Evolutionary conservation across 345 rosid species (phyloP).

Genomic region (Eucalyptus erythrocorys): DNA sequence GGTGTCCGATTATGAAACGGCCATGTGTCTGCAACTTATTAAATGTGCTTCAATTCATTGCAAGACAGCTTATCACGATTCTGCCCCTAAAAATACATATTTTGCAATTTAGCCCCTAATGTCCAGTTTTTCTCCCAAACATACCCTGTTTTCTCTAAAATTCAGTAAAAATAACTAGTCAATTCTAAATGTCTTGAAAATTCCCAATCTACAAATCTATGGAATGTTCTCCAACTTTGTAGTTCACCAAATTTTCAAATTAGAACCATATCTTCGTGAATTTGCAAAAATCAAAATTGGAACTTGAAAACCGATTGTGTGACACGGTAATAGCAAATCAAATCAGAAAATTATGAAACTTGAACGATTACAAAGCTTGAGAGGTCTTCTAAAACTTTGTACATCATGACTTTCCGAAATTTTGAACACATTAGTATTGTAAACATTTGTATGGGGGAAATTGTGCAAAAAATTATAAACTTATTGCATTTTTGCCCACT

Average conservation of each 20-base stretch:
- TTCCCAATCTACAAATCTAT: neutral
- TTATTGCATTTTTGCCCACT: too few relatives aligned
- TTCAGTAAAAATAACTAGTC: fast-evolving
- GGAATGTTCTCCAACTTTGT: neutral
- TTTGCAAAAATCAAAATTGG: too few relatives aligned
- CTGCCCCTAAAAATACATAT: neutral
- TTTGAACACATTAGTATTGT: too few relatives aligned
- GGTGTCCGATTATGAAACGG: too few relatives aligned
- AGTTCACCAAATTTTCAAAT: neutral
- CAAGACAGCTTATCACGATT: neutral
- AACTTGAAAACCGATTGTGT: too few relatives aligned
- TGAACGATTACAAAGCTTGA: too few relatives aligned
- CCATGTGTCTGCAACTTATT: fast-evolving
- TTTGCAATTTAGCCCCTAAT: neutral
- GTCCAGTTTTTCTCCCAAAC: neutral
- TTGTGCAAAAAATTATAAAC: too few relatives aligned
- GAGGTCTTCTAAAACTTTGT: too few relatives aligned
- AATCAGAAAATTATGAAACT: too few relatives aligned
- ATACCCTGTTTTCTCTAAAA: neutral
- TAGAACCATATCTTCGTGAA: too few relatives aligned
- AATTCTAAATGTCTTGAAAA: neutral
- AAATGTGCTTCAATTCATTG: too few relatives aligned
- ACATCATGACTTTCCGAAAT: too few relatives aligned
- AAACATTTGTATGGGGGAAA: fast-evolving
- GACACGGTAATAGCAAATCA: fast-evolving